Percentiles rank a stretch among this genome's conserved stretches.
phyloP scores from a whole-genome alignment of 169 alveolate genomes.

The Plasmodium gonderi region DNA sequence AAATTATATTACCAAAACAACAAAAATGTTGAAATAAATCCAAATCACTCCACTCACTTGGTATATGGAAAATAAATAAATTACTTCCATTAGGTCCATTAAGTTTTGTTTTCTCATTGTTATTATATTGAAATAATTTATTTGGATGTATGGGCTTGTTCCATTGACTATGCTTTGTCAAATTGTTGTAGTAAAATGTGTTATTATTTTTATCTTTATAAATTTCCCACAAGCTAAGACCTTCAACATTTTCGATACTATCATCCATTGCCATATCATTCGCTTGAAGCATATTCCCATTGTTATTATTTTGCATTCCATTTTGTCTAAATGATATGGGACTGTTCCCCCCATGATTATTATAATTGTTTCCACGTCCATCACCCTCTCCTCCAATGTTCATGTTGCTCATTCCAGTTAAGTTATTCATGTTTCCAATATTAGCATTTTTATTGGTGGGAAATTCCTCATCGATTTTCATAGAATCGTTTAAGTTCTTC shows the following conservation, averaged over 20 bases:
- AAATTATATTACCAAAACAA: constrained; percentile 90
- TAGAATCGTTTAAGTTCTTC: not conserved
- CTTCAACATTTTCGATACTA: constrained; percentile 77
- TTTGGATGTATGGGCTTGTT: constrained; percentile 90
- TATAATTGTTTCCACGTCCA: not conserved
- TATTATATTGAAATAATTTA: constrained; percentile 67
- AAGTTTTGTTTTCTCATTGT: constrained; percentile 77
- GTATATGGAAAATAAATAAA: constrained; percentile 92
- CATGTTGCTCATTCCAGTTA: not conserved
- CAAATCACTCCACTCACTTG: constrained; percentile 91
- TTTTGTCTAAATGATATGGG: not conserved
- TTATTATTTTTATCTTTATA: constrained; percentile 81
- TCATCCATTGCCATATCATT: constrained; percentile 71
- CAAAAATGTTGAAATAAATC: constrained; percentile 89
- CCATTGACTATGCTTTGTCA: constrained; percentile 92
- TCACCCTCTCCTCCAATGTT: not conserved
- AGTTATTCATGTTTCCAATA: not conserved
- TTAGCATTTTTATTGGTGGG: not conserved
- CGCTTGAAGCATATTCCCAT: constrained; percentile 4
- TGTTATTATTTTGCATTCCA: constrained; percentile 9
- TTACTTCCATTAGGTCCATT: constrained; percentile 95
- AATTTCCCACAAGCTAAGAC: constrained; percentile 83
- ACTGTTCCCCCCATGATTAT: not conserved
- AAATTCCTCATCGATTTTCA: not conserved
- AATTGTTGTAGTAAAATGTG: constrained; percentile 86